Percentiles rank a stretch among this genome's conserved stretches.
Evolutionary conservation across 352 stramenopile genomes (phyloP).

Genomic region (Plasmopara viticola): DNA sequence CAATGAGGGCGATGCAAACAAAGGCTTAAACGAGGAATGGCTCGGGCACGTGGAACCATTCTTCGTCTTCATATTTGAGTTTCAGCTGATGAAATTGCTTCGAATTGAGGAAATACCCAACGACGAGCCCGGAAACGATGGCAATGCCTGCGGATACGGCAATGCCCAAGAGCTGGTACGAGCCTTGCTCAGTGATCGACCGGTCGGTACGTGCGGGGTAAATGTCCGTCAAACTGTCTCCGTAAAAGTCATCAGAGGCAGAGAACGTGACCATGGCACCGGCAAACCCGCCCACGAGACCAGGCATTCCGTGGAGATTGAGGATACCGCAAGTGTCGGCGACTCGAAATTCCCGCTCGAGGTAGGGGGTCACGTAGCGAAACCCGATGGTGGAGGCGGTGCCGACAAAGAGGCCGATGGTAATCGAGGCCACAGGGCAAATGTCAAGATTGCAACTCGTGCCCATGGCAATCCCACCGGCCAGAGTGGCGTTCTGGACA

Average conservation of each 20-base stretch:
- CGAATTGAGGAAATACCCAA: slow-evolving; percentile 37
- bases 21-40: too few relatives aligned
- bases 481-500: slow-evolving; percentile 79
- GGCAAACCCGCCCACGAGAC: slow-evolving; percentile 50
- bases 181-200: slow-evolving; percentile 34
- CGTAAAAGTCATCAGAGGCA: slow-evolving; percentile 48
- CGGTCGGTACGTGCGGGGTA: slow-evolving; percentile 43
- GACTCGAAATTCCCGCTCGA: slow-evolving; percentile 36
- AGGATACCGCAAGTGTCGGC: slow-evolving; percentile 60
- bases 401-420: slow-evolving; percentile 48
- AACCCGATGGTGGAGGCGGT: slow-evolving; percentile 40
- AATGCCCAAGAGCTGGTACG: slow-evolving; percentile 58
- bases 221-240: slow-evolving; percentile 33
- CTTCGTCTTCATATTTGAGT: slow-evolving; percentile 55
- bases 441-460: slow-evolving; percentile 63
- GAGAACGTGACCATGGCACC: slow-evolving; percentile 50
- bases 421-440: slow-evolving; percentile 46
- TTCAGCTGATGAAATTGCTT: slow-evolving; percentile 49
- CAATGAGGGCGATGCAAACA: too few relatives aligned
- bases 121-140: slow-evolving; percentile 20
- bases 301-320: slow-evolving; percentile 78
- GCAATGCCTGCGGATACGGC: slow-evolving; percentile 39
- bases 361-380: slow-evolving; percentile 30
- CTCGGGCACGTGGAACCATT: slow-evolving; percentile 57
- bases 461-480: slow-evolving; percentile 78